Percentiles rank a stretch among this genome's conserved stretches.
These are phyloP conservation scores for Mucor racemosus DNA, from an alignment of 371 early-diverging fungal genomes.

Conservation along the genomic window DNA sequence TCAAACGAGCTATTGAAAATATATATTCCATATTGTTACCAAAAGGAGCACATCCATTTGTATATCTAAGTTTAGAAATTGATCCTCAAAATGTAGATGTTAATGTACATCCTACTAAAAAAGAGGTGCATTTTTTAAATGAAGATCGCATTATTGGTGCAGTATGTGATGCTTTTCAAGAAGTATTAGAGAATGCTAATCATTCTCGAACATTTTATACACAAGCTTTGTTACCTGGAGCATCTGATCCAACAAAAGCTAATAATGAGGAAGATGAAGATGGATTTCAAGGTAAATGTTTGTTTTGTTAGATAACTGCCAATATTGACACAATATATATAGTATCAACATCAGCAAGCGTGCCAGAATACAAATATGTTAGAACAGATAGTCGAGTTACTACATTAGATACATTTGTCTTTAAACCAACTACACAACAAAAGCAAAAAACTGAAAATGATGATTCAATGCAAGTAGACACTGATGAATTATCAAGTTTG, in stretches of 20 bases:
- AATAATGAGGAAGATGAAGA: slow-evolving; percentile 2
- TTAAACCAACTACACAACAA: slow-evolving; percentile 17
- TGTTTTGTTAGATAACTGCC: too few relatives aligned
- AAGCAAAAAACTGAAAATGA: background rate
- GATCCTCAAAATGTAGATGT: slow-evolving; percentile 92
- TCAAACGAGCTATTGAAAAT: slow-evolving; percentile 82
- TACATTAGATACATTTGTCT: slow-evolving; percentile 68
- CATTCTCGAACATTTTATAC: slow-evolving; percentile 59
- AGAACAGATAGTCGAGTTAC: slow-evolving; percentile 78
- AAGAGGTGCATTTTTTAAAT: slow-evolving; percentile 82
- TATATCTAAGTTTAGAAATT: slow-evolving; percentile 88
- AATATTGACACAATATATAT: too few relatives aligned
- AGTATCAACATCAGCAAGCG: too few relatives aligned
- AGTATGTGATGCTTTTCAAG: slow-evolving; percentile 68
- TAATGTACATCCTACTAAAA: slow-evolving; percentile 81
- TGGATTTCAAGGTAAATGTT: too few relatives aligned
- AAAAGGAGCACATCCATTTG: slow-evolving; percentile 88
- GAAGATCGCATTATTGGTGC: slow-evolving; percentile 82
- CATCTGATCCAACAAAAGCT: slow-evolving; percentile 7
- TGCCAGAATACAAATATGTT: slow-evolving; percentile 67
- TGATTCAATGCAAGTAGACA: slow-evolving; percentile 8
- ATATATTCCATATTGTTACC: slow-evolving; percentile 85
- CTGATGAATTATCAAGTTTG: slow-evolving; percentile 16
- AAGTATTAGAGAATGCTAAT: slow-evolving; percentile 51
- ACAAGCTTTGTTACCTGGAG: slow-evolving; percentile 52